Evolutionary conservation across 1,284 basidiomycete genomes (phyloP), one percentile per base, ranked within the genome.

Genomic region (Retiboletus flavoniger): DNA sequence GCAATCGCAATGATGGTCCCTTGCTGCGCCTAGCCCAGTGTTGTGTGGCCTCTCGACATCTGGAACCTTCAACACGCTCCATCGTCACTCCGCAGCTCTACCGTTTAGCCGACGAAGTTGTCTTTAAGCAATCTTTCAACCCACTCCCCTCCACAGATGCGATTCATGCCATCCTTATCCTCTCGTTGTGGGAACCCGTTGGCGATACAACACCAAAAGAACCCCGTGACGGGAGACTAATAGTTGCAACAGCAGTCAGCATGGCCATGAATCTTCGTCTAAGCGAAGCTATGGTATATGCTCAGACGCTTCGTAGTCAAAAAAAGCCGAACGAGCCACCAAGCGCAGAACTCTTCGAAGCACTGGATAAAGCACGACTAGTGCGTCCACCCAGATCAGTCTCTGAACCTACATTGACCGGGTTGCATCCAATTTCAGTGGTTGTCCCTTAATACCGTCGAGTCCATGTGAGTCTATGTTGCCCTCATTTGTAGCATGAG

Each of bases 201-300:
- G 69, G 67, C 26, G 65, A 71, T 26, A 47, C 59, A 32, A 40
- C 62, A 11, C 55, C 63, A 21, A 67, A 57, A 31, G 69, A 72
- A 32, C 60, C 66, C 14, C 69, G 72, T 9, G 78, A 79, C 43
- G 71, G 70, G 40, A 72, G 76, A 46, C 55, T 78, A 38, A 63
- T 80, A 42, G 71, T 70, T 13, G 70, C 72, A 6, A 70, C 77
- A 0, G 76, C 78, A 8, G 70, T 80, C 24, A 75, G 73, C 49
- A 77, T 78, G 74, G 78, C 76, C 11, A 74, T 75, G 68, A 78
- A 75, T 54, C 62, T 77, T 45, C 69, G 70, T 19, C 61, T 76
- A 11, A 67, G 71, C 46, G 65, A 74, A 54, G 70, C 73, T 1
- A 70, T 73, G 54, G 51, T 59, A 11, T 69, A 69, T 53, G 70